Evolutionary conservation across 441 rosid genomes (phyloP), one percentile per base, ranked within the genome.

Genomic region (Corymbia calophylla): DNA sequence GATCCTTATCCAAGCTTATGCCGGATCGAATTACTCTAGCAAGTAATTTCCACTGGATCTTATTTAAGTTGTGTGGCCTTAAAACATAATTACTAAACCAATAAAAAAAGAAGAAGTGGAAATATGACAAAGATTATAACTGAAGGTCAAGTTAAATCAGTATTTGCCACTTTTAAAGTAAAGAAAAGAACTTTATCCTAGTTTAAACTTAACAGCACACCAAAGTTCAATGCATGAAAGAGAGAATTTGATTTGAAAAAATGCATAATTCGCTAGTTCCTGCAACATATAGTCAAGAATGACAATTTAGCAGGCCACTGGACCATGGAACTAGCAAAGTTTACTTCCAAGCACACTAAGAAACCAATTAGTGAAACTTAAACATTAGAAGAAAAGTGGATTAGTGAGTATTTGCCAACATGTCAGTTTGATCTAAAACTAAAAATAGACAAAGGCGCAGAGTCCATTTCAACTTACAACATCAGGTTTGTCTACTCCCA

Each of bases 401-500:
- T 56, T 56, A 4, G 10, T 0, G 14, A 53, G 54, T 29, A 39
- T 8, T 81, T 81, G 29, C 27, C 29, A 23, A 0, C 29, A 4
- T 21, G 62, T 23, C 3, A 56, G 13, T 23, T 56, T 0, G 13
- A 56, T 23, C 27, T 9, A 23, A 56, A 56, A 21, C 8, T 8
- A 56, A 9, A 23, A 56, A 56, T 56, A 56, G 62, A 23, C 29
- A 56, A 23, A 56, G 7, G 31, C 1, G 7, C 3, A 90, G 53
- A 90, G 47, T 51, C 88, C 87, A 89, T 87, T 32, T 87, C 91
- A 87, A 93, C 96, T 95, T 93, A 98, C 98, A 66, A 98, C 99
- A 90, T 98, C 95, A 87, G 99, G 95, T 94, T 97, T 98, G 95
- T 97, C 99, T 87, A 98, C 97, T 88, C 99, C 99, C 99, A 98